These are phyloP conservation scores for Cicer pinnatifidum DNA, from an alignment of 306 rosid species.

Conservation along the genomic window DNA sequence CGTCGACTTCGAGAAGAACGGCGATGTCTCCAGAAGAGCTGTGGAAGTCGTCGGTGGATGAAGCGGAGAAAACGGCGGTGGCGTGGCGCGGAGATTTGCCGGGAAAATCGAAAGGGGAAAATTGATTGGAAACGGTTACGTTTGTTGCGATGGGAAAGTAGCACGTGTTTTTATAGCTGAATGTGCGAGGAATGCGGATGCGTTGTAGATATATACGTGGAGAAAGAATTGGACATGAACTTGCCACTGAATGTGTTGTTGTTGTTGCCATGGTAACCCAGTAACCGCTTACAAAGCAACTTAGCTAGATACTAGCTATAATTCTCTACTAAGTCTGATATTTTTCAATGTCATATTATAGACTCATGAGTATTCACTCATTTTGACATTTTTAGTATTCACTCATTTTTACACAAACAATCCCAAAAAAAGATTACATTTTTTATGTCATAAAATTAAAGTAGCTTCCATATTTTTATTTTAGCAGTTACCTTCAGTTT, in stretches of 20 bases:
- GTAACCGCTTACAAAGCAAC: not conserved
- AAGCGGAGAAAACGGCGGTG: constrained; percentile 52
- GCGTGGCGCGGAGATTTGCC: constrained; percentile 52
- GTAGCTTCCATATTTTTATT: not conserved
- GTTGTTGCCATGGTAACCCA: constrained; percentile 20
- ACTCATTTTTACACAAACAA: not conserved
- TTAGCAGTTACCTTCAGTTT: not conserved
- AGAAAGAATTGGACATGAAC: constrained; percentile 37
- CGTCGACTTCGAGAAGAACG: constrained; percentile 89
- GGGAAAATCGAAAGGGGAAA: constrained; percentile 41
- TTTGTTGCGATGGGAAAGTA: not conserved
- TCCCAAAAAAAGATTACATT: no score
- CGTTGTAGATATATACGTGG: not conserved
- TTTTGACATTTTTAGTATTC: not conserved
- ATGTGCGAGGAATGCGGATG: constrained; percentile 16
- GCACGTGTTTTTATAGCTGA: not conserved
- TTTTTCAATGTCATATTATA: not conserved
- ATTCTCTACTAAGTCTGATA: not conserved
- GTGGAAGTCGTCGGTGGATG: constrained; percentile 42
- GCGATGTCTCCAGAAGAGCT: constrained; percentile 62
- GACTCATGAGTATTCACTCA: not conserved
- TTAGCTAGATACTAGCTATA: not conserved
- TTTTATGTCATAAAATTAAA: not conserved
- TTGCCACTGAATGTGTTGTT: not conserved
- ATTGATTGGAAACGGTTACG: constrained; percentile 17